Evolutionary conservation across 164 flowering plant species (phyloP).

Genomic region (Nelumbo lutea): DNA sequence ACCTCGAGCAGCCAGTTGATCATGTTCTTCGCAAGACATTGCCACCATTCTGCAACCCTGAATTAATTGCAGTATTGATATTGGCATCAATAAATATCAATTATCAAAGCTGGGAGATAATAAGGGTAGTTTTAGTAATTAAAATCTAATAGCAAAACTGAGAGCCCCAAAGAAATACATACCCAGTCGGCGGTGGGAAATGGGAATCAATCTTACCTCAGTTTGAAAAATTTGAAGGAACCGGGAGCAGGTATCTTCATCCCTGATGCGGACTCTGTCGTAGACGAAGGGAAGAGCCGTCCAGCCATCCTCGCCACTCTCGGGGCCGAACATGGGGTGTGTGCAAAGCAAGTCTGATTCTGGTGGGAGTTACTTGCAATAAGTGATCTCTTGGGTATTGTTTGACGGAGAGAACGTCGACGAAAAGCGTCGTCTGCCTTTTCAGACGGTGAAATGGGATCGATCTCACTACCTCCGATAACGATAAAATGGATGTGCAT

Average conservation of each 20-base stretch:
- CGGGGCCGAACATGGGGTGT: conserved; percentile 89
- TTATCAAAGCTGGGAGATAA: no score
- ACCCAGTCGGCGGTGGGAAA: no score
- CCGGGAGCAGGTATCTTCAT: conserved; percentile 37
- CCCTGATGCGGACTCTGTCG: conserved; percentile 55
- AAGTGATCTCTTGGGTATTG: conserved; percentile 48
- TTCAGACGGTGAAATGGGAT: conserved; percentile 37
- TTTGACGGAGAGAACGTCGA: no score
- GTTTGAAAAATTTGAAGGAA: conserved; percentile 48
- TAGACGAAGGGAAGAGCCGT: conserved; percentile 42
- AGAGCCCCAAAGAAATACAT: no score
- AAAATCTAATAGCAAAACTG: no score
- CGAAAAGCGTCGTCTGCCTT: conserved; percentile 39
- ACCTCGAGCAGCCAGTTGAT: conserved; percentile 48
- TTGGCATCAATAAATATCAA: no score
- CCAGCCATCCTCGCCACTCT: conserved; percentile 76
- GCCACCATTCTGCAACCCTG: conserved; percentile 84
- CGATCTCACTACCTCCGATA: conserved; percentile 35
- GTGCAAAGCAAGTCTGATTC: conserved; percentile 65
- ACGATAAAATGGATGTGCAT: conserved; percentile 68
- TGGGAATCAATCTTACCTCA: conserved; percentile 56
- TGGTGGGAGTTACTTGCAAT: conserved; percentile 49
- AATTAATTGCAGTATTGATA: no score
- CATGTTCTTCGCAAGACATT: conserved; percentile 77
- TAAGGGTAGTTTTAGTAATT: no score